Base-by-base conservation (phyloP, 768 basidiomycete genomes). In the Leucogyrophana mollusca region DNA sequence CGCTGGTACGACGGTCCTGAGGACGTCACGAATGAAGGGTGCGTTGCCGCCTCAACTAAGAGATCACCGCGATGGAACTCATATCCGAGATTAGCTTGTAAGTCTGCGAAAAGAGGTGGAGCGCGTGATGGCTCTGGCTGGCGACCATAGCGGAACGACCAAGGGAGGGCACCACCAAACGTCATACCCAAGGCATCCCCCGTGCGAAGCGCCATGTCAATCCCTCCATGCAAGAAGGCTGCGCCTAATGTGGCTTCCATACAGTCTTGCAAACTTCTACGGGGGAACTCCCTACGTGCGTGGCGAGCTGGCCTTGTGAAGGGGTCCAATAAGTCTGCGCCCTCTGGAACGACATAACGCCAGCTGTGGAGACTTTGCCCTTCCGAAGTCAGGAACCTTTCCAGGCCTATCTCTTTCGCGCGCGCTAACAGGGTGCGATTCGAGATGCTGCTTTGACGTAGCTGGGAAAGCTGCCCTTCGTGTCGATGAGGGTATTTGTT, bases 201-300 rank as follows among this genome's bases (percentile, higher is more conserved):
- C 3, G 80, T 67, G 6, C 67, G 73, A 44, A 95, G 66, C 2
- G 87, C 80, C 73, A 81, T 78, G 9, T 74, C 63, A 30, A 92
- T 79, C 0, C 90, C 88, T 4, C 90, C 92, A 2, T 79, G 72
- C 13, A 83, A 52, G 53, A 85, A 93, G 21, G 80, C 79, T 2
- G 88, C 91, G 9, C 90, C 93, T 3, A 94, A 68, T 4, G 82
- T 73, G 0, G 93, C 86, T 60, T 94, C 93, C 82, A 92, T 88
- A 58, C 87, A 91, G 57, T 94, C 92, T 57, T 90, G 88, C 51
- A 94, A 64, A 55, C 86, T 83, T 46, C 89, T 68, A 21, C 88
- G 74, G 3, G 85, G 80, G 46, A 83, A 78, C 30, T 65, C 64
- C 27, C 85, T 75, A 18, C 33, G 61, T 16, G 56, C 66, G 36